Evolutionary conservation across 805 yeast genomes (phyloP).

Genomic region (Ogataea neopini): DNA sequence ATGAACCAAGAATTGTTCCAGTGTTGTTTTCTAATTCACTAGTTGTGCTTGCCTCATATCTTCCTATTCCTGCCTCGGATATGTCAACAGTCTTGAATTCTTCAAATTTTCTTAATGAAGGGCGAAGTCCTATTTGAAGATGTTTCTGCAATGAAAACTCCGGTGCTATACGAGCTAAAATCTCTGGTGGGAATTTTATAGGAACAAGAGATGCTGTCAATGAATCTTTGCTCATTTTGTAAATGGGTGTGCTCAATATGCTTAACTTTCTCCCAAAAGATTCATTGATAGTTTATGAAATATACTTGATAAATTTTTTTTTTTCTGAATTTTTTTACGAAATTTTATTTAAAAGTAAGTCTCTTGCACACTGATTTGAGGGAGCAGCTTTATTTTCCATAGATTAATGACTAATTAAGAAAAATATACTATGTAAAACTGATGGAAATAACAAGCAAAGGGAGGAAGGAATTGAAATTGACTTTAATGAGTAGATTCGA

Average conservation of each 20-base stretch:
- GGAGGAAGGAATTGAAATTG: too few species aligned
- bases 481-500: too few species aligned
- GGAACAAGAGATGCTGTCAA: constrained; percentile 29
- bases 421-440: too few species aligned
- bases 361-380: background rate
- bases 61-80: constrained; percentile 38
- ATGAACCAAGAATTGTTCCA: constrained; percentile 57
- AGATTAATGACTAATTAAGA: too few species aligned
- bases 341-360: too few species aligned
- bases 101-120: constrained; percentile 65
- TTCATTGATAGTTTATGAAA: background rate
- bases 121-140: constrained; percentile 71
- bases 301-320: background rate
- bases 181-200: constrained; percentile 75
- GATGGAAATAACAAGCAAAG: too few species aligned
- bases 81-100: constrained; percentile 67
- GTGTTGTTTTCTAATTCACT: constrained; percentile 19
- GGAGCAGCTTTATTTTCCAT: too few species aligned
- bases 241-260: too few species aligned
- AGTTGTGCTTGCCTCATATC: constrained; percentile 27
- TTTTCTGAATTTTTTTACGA: background rate
- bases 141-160: constrained; percentile 81
- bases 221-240: background rate
- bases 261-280: too few species aligned
- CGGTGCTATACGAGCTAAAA: constrained; percentile 82